Base-by-base conservation (phyloP, 1,139 yeast species). In the Debaryomyces robertsiae region DNA sequence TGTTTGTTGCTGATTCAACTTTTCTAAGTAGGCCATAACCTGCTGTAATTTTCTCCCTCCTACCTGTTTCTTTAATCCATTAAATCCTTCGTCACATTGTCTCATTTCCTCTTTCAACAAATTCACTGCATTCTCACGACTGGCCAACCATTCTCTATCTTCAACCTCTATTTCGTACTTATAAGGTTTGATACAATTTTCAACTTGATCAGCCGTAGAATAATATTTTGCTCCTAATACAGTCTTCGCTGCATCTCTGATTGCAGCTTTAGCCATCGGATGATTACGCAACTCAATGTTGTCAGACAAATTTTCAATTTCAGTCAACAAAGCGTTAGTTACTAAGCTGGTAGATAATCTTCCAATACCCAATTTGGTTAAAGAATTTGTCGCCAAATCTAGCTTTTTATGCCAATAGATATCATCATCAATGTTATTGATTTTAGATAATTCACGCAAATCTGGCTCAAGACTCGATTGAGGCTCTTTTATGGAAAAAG, bases 141-240 rank as follows among this genome's bases (percentile, higher is more conserved):
- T 84, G 10, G 77, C 60, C 29, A 73, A 67, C 99, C 99, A 94
- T 60, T 94, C 98, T 32, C 96, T 75, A 55, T 90, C 96, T 57
- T 93, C 98, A 35, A 93, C 79, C 59, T 94, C 98, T 46, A 94
- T 91, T 59, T 94, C 98, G 61, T 93, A 93, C 64, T 94, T 94
- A 67, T 84, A 93, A 2, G 98, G 98, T 61, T 94, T 94, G 56
- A 94, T 91, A 67, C 98, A 91, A 62, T 93, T 94, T 58, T 94
- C 99, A 11, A 94, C 98, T 60, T 94, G 98, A 60, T 94, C 98
- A 0, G 98, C 95, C 0, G 98, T 93, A 1, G 96, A 84, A 50
- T 84, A 89, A 58, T 79, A 93, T 48, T 93, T 81, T 28, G 86
- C 69, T 46, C 83, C 81, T 46, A 94, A 69, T 2, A 94, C 96